Conservation (phyloP, 2,329 filamentous ascomycete genomes). For the Pyrenophora teres region DNA sequence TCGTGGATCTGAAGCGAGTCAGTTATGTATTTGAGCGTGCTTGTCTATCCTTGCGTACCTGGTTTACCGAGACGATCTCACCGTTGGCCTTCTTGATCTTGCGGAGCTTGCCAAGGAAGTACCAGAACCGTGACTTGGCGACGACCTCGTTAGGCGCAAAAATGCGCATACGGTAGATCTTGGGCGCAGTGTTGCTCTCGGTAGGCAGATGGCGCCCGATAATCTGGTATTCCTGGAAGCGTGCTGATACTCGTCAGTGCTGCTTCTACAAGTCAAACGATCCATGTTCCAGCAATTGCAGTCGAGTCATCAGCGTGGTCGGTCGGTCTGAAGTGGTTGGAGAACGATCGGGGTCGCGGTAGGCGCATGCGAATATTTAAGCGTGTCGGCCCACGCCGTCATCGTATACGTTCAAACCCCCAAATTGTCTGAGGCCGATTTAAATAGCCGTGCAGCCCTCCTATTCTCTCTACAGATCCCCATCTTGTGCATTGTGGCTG, state of each 20-base stretch:
- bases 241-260: constrained; percentile 67
- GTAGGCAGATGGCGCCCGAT: constrained; percentile 99
- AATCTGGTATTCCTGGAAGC: constrained; percentile 99
- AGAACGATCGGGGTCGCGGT: not conserved
- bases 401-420: not conserved
- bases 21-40: constrained; percentile 6
- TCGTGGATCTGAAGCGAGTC: constrained; percentile 75
- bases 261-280: constrained; percentile 9
- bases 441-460: not conserved
- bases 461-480: not conserved
- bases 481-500: constrained; percentile 6
- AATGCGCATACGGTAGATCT: constrained; percentile 99
- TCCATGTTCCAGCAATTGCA: constrained; percentile 39
- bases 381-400: constrained; percentile 1
- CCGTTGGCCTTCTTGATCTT: constrained; percentile 99
- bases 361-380: constrained; percentile 3
- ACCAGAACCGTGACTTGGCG: constrained; percentile 99
- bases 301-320: not conserved
- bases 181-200: constrained; percentile 94
- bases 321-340: not conserved
- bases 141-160: constrained; percentile 98
- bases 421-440: not conserved
- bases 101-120: constrained; percentile 98
- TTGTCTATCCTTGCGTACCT: constrained; percentile 64
- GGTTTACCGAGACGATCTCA: constrained; percentile 97